Evolutionary conservation across 2,329 filamentous ascomycete species (phyloP), one percentile per base, ranked within the genome.

Genomic region (Talaromyces sp.): DNA sequence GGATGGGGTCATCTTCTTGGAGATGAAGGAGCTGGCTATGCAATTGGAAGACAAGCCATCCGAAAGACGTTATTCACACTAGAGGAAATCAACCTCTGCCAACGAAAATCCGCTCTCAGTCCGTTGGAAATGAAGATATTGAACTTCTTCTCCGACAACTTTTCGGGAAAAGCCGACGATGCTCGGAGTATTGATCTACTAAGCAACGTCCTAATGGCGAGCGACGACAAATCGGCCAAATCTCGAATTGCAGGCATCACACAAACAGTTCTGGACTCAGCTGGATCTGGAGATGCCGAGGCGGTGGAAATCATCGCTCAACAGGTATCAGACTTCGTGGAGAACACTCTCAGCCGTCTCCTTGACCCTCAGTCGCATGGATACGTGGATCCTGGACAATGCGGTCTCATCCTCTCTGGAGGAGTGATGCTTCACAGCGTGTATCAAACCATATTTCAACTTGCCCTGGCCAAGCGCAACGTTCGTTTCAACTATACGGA

Each of bases 1-100:
- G 77, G 77, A 11, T 78, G 77, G 77, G 76, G 77, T 2, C 66
- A 73, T 57, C 63, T 77, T 5, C 64, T 79, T 1, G 75, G 77
- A 1, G 77, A 79, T 52, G 74, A 78, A 37, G 77, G 77, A 0
- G 70, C 70, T 0, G 77, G 74, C 2, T 78, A 72, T 60, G 68
- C 70, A 1, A 73, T 78, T 13, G 76, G 76, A 1, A 61, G 70
- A 28, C 65, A 70, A 52, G 75, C 69, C 0, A 63, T 76, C 11
- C 68, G 72, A 11, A 58, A 63, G 3, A 67, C 74, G 0, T 60
- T 78, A n/a, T 59, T 28, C 3, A 58, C 62, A 3, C 59, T 70
- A 8, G 74, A 77, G 53, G 57, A 66, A 2, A 58, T 63, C 11
- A 59, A 55, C 0, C 58, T 69, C 1, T 62, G 61, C 17, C 22